Base-by-base conservation (phyloP, 768 basidiomycete species). In the Boletus rubroflammeus region DNA sequence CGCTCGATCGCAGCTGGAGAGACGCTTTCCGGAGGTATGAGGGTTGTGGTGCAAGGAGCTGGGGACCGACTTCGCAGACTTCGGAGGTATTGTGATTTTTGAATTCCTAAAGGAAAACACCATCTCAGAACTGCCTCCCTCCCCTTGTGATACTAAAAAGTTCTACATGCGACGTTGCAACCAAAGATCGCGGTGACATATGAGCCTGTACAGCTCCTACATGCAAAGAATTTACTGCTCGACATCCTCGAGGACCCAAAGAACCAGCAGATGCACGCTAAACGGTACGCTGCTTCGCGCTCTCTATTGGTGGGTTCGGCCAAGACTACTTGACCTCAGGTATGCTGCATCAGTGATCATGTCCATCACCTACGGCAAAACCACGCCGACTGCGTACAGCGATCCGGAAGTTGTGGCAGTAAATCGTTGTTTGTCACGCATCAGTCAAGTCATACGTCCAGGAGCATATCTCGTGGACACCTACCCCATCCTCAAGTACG, bases 321-420 rank as follows among this genome's bases (percentile, higher is more conserved):
- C 23, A 25, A 48, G 35, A 35, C n/a, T 21, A n/a, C 26, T 32
- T 42, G 21, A 21, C 17, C 0, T 26, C 2, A 76, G 74, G 42
- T 76, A 73, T 52, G 70, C 73, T 6, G 73, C 74, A n/a, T 72
- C 70, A 10, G 62, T 75, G 15, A 67, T 75, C 42, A 65, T 76
- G 64, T 58, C 66, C 11, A 60, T 76, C 28, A 74, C 73, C 9
- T 76, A 75, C 43, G 75, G 75, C 1, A 76, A 76, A 58, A 67
- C 60, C 10, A 71, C 72, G 0, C 73, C 74, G 9, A 72, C 74
- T 4, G 55, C 66, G n/a, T 71, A 72, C 44, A 65, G 65, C 11
- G 74, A 76, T 42, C 70, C 71, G 0, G 72, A 73, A 15, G 67
- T 76, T 7, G 15, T 63, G 7, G 59, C 67, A 2, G 53, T 76